phyloP scores from a whole-genome alignment of 306 rosid species.

The Geum urbanum region DNA sequence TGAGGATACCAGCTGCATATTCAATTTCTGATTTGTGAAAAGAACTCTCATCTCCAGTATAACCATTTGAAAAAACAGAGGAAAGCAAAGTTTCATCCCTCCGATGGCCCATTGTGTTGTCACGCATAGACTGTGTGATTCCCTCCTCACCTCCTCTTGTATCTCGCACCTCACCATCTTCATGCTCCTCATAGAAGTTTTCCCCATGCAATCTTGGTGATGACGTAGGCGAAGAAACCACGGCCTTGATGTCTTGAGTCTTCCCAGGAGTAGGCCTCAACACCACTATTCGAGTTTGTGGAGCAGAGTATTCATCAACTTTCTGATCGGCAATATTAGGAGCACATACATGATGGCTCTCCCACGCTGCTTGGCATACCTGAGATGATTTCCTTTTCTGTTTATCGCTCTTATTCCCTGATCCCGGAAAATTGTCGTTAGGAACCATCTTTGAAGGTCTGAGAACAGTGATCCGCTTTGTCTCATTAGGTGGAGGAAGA shows the following conservation, averaged over 20 bases:
- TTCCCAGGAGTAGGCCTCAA: slow-evolving; percentile 78
- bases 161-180: slow-evolving; percentile 45
- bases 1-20: slow-evolving; percentile 56
- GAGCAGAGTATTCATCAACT: slow-evolving; percentile 55
- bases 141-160: slow-evolving; percentile 50
- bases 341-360: slow-evolving; percentile 34
- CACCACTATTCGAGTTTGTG: slow-evolving; percentile 79
- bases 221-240: slow-evolving; percentile 48
- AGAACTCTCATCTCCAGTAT: slow-evolving; percentile 80
- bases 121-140: slow-evolving; percentile 48
- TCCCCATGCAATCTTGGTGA: slow-evolving; percentile 47
- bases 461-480: slow-evolving; percentile 71
- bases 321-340: slow-evolving; percentile 37
- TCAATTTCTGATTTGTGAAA: slow-evolving; percentile 66
- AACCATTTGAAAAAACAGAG: slow-evolving; percentile 69
- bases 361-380: slow-evolving; percentile 44
- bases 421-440: slow-evolving; percentile 32
- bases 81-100: slow-evolving; percentile 60
- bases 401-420: slow-evolving; percentile 45
- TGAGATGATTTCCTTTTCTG: slow-evolving; percentile 36
- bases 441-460: slow-evolving; percentile 76
- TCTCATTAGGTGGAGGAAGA: slow-evolving; percentile 45
- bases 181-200: slow-evolving; percentile 40
- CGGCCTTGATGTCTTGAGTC: slow-evolving; percentile 45
- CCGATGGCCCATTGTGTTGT: slow-evolving; percentile 45